Conservation (phyloP, 2,329 filamentous ascomycete species). For the Aspergillus sp. region DNA sequence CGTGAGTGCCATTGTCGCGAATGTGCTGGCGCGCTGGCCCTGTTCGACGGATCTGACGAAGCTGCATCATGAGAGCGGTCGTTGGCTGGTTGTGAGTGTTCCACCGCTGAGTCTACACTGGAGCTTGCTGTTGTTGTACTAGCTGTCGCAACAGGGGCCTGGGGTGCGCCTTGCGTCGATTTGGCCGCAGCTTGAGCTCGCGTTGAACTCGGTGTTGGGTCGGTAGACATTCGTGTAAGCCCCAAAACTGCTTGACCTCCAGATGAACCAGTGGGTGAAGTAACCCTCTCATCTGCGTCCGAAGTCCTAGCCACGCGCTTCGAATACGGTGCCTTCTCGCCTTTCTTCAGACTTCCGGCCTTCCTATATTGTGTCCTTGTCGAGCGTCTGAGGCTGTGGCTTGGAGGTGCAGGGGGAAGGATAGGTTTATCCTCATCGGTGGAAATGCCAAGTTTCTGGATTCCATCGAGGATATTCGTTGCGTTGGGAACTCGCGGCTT, state of each 20-base stretch:
- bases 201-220: constrained; percentile 34
- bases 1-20: constrained; percentile 57
- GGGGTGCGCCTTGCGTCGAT: constrained; percentile 25
- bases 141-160: constrained; percentile 23
- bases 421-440: constrained; percentile 78
- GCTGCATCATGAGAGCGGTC: constrained; percentile 22
- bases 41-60: constrained; percentile 33
- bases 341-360: constrained; percentile 74
- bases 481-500: constrained; percentile 68
- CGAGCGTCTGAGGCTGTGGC: constrained; percentile 80
- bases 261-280: constrained; percentile 38
- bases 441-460: constrained; percentile 46
- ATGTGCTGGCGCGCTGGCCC: constrained; percentile 39
- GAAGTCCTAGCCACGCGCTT: constrained; percentile 68
- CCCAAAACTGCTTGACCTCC: constrained; percentile 39
- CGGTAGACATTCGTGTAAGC: constrained; percentile 39
- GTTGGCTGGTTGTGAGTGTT: constrained; percentile 29
- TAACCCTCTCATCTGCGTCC: constrained; percentile 59
- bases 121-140: constrained; percentile 26
- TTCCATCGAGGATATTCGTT: constrained; percentile 55
- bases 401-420: constrained; percentile 71
- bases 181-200: constrained; percentile 52
- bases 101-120: constrained; percentile 31
- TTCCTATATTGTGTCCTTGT: constrained; percentile 90
- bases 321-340: constrained; percentile 73